Conservation (phyloP, 2,329 filamentous ascomycete genomes). For the Talaromyces sp. region DNA sequence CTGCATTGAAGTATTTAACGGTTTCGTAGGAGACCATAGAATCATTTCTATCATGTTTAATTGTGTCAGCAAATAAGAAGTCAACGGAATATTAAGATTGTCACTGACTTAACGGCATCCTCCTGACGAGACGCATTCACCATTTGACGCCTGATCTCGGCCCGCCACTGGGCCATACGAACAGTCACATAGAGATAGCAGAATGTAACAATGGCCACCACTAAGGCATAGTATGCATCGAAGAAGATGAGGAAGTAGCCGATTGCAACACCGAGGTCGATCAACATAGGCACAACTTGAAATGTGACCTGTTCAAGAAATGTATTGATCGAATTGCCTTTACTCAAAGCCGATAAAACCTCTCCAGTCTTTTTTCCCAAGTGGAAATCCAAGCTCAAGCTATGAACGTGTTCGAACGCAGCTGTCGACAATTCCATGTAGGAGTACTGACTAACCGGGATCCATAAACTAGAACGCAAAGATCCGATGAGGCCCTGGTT, state of each 20-base stretch:
- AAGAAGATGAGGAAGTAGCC: conserved; percentile 74
- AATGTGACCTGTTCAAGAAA: conserved; percentile 97
- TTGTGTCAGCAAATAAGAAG: background rate
- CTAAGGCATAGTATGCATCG: conserved; percentile 84
- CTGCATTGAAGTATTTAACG: conserved; percentile 86
- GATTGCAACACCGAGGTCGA: conserved; percentile 83
- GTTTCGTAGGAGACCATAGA: conserved; percentile 98
- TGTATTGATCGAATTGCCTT: conserved; percentile 91
- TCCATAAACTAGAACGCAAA: conserved; percentile 80
- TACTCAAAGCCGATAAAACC: conserved; percentile 90
- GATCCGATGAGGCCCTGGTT: conserved; percentile 84
- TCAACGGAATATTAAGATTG: background rate
- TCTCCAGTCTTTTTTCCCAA: conserved; percentile 95
- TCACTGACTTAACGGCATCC: conserved; percentile 79
- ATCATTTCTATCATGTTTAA: conserved; percentile 61
- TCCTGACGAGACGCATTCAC: conserved; percentile 92
- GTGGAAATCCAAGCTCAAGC: conserved; percentile 92
- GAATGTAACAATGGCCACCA: conserved; percentile 86
- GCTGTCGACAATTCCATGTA: conserved; percentile 92
- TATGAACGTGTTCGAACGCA: conserved; percentile 95
- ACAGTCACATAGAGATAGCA: conserved; percentile 97
- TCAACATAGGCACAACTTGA: conserved; percentile 88
- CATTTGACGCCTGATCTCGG: conserved; percentile 87
- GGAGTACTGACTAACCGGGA: conserved; percentile 94
- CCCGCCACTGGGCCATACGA: conserved; percentile 88